Evolutionary conservation across 2,329 filamentous ascomycete genomes (phyloP), one percentile per base, ranked within the genome.

Genomic region (Clonostachys sp.): DNA sequence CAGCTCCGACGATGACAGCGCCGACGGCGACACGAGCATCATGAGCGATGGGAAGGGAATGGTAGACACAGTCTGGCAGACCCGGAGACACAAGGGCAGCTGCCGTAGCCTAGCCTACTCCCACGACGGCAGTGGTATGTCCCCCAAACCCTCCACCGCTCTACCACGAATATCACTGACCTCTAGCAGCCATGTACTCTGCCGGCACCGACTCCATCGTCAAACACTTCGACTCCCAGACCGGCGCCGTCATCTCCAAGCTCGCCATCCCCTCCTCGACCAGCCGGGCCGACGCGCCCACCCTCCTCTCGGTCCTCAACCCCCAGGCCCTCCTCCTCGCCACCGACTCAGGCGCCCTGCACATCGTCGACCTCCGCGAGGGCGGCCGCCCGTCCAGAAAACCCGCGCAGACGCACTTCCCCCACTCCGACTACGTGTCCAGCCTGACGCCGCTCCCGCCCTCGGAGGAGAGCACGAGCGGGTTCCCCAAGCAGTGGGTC

Each of bases 401-500:
- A 53, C 90, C 90, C 2, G 79, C 85, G 18, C 87, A 91, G 60
- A 91, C 89, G 10, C 86, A 92, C 62, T 84, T 84, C 52, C 92
- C 92, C 1, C 94, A 99, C 68, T 84, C 88, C 57, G 92, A 97
- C 71, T 96, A 96, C 66, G 82, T 99, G 47, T 94, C 91, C 34
- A 91, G 89, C 44, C 77, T 99, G 41, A 87, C 89, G 1, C 84
- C 91, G 2, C 79, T 99, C 1, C 91, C 91, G 0, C 80, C 91
- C 0, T 86, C 87, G 3, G 78, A 84, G 33, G 82, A 87, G 48
- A 94, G 87, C 64, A 96, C 90, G 0, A 92, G 87, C 16, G 91
- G 91, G 6, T 92, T 89, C 63, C 84, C 89, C 58, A 96, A 96
- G 68, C 92, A 97, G 69, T 99, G 91, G 87, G 80, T 96, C 45